These are phyloP conservation scores for Phytophthora brassicae DNA, from an alignment of 352 stramenopile genomes.

Conservation along the genomic window DNA sequence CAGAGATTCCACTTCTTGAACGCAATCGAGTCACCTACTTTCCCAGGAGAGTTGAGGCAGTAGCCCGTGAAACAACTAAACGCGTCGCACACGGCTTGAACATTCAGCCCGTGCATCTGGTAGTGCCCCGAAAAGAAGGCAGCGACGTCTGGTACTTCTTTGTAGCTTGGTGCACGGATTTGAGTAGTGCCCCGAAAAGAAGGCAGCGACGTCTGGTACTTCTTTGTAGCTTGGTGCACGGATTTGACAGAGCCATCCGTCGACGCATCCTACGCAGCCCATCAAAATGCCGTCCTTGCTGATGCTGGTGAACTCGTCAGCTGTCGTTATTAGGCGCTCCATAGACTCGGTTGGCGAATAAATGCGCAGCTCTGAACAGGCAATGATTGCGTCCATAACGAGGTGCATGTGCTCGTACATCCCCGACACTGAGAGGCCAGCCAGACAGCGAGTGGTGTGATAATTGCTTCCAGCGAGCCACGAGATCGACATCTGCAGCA, in stretches of 20 bases:
- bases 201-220: constrained; percentile 8
- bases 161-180: background rate
- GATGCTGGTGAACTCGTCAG: background rate
- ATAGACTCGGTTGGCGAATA: background rate
- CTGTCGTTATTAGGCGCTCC: background rate
- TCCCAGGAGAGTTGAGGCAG: constrained; percentile 10
- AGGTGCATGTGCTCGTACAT: background rate
- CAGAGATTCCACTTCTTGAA: constrained; percentile 14
- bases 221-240: background rate
- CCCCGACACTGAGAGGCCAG: background rate
- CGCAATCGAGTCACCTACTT: constrained; percentile 1
- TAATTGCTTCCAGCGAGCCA: constrained; percentile 13
- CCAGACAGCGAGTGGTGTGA: constrained; percentile 1
- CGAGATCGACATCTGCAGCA: constrained; percentile 12
- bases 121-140: constrained; percentile 14
- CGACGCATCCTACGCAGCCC: constrained; percentile 9
- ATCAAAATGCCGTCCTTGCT: constrained; percentile 11
- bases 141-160: constrained; percentile 7
- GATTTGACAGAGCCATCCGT: constrained; percentile 12
- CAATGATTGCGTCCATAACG: constrained; percentile 1
- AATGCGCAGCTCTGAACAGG: constrained; percentile 1
- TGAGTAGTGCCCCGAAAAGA: constrained; percentile 14
- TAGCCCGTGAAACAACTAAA: constrained; percentile 11
- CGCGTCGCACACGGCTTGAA: constrained; percentile 13
- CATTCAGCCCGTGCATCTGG: constrained; percentile 4